Base-by-base conservation (phyloP, 1,284 basidiomycete genomes). In the Ustilago bromivora region DNA sequence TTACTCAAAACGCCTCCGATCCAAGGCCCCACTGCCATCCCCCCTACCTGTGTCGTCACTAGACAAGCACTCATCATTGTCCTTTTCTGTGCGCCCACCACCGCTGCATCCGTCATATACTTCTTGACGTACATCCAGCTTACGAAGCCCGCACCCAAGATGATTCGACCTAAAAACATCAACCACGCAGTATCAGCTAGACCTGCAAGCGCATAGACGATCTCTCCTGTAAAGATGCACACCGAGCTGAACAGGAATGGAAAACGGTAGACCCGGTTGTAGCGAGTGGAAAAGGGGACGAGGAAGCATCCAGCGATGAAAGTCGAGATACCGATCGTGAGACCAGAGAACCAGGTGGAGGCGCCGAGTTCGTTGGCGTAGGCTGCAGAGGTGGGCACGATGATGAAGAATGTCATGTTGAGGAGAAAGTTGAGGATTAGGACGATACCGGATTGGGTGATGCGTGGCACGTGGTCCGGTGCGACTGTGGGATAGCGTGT, bases 391-490 rank as follows among this genome's bases (percentile, higher is more conserved):
- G 66, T 73, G 57, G 77, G 77, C 1, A 79, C 77, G 59, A 79
- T 79, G 77, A 79, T 79, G 67, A 79, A 79, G 57, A 79, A 79
- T 9, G 73, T 76, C 51, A 76, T 57, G 70, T 79, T 79, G 59
- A 79, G 66, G 12, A 79, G 62, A 10, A 79, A 70, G 67, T 79
- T 79, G 63, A 76, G 67, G 13, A 56, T 19, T 15, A 79, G 55
- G 17, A 76, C 67, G 38, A 79, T 66, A 46, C 52, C 57, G 41
- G 67, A 67, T 38, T 70, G 66, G 6, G 73, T 58, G 8, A 76
- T 47, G n/a, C 70, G 61, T 8, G 77, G 71, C 3, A 70, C 38
- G 32, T 76, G 73, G 43, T 76, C 55, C 0, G 68, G 46, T 35
- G 57, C 9, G 1, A 76, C 73, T n/a, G 32, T 53, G 0, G 61